Conservation (phyloP, 2,329 filamentous ascomycete species). For the Fusarium secorum region DNA sequence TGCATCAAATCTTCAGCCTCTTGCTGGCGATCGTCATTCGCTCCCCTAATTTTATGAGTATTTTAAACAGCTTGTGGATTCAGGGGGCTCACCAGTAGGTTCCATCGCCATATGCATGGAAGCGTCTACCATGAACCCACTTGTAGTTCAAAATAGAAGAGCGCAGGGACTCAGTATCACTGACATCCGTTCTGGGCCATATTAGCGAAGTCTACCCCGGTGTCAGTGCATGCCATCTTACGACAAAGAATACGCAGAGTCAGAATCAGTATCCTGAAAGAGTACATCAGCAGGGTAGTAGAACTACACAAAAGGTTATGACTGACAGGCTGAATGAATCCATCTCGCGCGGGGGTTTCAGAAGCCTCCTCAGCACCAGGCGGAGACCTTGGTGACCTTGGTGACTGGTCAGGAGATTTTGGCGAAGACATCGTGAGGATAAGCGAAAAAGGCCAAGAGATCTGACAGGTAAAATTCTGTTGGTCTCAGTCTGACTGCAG, state of each 20-base stretch:
- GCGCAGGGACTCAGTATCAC: constrained; percentile 17
- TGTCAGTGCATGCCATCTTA: background rate
- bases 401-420: background rate
- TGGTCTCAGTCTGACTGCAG: background rate
- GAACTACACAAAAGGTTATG: background rate
- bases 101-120: constrained; percentile 22
- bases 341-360: background rate
- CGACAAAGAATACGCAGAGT: constrained; percentile 18
- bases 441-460: background rate
- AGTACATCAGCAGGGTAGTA: background rate
- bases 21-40: constrained; percentile 25
- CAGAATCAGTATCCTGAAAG: constrained; percentile 16
- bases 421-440: background rate
- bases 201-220: background rate
- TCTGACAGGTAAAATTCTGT: background rate
- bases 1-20: constrained; percentile 28
- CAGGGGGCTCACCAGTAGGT: constrained; percentile 15
- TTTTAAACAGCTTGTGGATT: too few species aligned
- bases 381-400: background rate
- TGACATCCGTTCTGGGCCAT: background rate
- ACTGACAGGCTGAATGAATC: constrained; percentile 2
- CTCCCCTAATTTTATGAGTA: constrained; percentile 1
- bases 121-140: constrained; percentile 21
- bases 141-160: constrained; percentile 26
- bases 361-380: background rate